phyloP scores from a whole-genome alignment of 2,329 filamentous ascomycete genomes.

The Fusarium brevicatenulatum region DNA sequence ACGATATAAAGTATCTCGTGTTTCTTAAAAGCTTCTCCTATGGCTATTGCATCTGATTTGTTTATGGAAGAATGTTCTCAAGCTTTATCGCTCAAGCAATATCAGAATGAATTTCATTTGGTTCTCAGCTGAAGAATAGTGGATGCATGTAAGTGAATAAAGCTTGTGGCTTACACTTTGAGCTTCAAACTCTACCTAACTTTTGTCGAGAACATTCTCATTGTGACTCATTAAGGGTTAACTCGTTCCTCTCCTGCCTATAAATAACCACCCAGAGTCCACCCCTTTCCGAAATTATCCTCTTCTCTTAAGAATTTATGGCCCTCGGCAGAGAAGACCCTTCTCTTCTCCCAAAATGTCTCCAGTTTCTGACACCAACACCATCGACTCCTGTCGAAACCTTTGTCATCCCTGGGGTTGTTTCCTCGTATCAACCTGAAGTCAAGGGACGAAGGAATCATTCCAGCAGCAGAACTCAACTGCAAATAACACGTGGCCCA shows the following conservation, averaged over 20 bases:
- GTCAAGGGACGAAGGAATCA: background rate
- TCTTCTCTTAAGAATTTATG: fast-evolving
- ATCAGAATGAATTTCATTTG: background rate
- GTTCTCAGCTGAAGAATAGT: background rate
- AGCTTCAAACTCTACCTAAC: background rate
- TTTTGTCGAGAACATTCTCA: background rate
- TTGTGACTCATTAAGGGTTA: fast-evolving
- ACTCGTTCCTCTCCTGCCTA: background rate
- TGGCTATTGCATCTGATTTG: background rate
- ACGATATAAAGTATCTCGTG: background rate
- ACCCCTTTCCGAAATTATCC: background rate
- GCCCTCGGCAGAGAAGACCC: no score
- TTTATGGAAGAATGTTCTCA: fast-evolving
- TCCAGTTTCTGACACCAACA: background rate
- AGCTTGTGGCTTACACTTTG: background rate
- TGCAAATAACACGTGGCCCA: background rate
- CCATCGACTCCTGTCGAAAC: background rate
- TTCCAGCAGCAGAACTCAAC: background rate
- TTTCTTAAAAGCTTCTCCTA: background rate
- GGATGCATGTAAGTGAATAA: background rate
- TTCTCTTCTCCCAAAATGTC: background rate
- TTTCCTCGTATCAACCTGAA: background rate
- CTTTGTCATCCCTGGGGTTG: background rate
- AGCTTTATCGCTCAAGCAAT: fast-evolving
- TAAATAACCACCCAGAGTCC: background rate